Conservation (phyloP, 2,329 filamentous ascomycete species). For the Cryphonectria naterciae region DNA sequence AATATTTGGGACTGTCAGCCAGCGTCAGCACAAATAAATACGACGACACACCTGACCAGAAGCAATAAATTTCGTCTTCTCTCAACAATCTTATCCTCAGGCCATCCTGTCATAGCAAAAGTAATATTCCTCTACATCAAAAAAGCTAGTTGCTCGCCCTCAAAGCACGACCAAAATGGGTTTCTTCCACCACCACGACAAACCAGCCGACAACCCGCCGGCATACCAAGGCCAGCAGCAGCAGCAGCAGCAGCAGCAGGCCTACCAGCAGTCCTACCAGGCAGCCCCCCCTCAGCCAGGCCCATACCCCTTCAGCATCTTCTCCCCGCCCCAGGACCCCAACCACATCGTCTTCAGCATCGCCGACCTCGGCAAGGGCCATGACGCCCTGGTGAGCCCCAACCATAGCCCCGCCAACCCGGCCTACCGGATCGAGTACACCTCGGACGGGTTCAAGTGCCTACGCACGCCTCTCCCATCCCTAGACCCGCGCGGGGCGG, state of each 20-base stretch:
- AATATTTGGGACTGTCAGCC: neutral
- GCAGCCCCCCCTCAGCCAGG: neutral
- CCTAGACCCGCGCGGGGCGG: neutral
- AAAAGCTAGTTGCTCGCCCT: neutral
- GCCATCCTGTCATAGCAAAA: neutral
- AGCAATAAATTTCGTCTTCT: neutral
- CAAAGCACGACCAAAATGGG: slow-evolving; percentile 6
- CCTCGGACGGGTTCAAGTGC: slow-evolving; percentile 7
- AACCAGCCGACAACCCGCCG: slow-evolving; percentile 3
- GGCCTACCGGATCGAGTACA: slow-evolving; percentile 10
- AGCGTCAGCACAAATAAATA: neutral
- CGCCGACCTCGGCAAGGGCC: slow-evolving; percentile 14
- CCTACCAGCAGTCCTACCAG: neutral
- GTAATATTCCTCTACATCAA: neutral
- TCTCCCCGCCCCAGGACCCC: slow-evolving; percentile 3
- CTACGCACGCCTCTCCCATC: slow-evolving; percentile 6
- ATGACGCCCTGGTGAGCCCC: slow-evolving; percentile 9
- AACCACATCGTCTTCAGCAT: slow-evolving; percentile 6
- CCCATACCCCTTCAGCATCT: slow-evolving; percentile 6
- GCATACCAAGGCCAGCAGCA: neutral
- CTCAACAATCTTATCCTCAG: neutral
- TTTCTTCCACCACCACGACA: slow-evolving; percentile 13
- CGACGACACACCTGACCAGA: neutral
- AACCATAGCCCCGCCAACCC: slow-evolving; percentile 8
- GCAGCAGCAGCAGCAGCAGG: slow-evolving; percentile 3